Conservation (phyloP, 805 yeast genomes). For the Hanseniaspora jakobsenii region DNA sequence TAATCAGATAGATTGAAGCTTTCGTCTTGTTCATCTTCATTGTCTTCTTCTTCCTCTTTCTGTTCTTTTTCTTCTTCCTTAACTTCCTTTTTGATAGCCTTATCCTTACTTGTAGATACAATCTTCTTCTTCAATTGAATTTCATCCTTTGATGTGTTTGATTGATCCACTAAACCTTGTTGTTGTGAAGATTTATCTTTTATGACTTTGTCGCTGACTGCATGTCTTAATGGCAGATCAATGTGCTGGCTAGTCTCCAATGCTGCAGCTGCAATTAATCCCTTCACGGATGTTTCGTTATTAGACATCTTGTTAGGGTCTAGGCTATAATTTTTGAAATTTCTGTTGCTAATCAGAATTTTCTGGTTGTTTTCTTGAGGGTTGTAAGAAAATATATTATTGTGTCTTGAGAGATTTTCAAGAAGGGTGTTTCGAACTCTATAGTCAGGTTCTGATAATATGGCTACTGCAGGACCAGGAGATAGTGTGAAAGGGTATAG, state of each 20-base stretch:
- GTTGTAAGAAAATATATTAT: too few species aligned
- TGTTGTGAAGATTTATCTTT: too few species aligned
- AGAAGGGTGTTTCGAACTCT: background rate
- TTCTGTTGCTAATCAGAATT: too few species aligned
- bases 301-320: too few species aligned
- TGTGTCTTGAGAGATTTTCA: background rate
- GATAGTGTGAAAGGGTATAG: slow-evolving; percentile 4
- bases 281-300: slow-evolving; percentile 34
- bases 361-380: too few species aligned
- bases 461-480: slow-evolving; percentile 14
- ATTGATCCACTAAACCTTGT: too few species aligned
- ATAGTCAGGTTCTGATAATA: background rate
- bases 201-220: too few species aligned
- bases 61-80: slow-evolving; percentile 2
- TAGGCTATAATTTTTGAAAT: too few species aligned
- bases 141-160: too few species aligned
- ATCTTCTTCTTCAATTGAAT: too few species aligned
- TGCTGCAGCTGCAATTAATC: slow-evolving; percentile 72
- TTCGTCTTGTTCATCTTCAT: background rate
- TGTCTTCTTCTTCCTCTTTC: background rate
- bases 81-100: slow-evolving; percentile 7
- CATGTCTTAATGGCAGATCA: slow-evolving; percentile 49
- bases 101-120: slow-evolving; percentile 47
- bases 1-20: slow-evolving; percentile 29
- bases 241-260: slow-evolving; percentile 70